phyloP scores from a whole-genome alignment of 75 land plant genomes.

The Picea sitchensis region DNA sequence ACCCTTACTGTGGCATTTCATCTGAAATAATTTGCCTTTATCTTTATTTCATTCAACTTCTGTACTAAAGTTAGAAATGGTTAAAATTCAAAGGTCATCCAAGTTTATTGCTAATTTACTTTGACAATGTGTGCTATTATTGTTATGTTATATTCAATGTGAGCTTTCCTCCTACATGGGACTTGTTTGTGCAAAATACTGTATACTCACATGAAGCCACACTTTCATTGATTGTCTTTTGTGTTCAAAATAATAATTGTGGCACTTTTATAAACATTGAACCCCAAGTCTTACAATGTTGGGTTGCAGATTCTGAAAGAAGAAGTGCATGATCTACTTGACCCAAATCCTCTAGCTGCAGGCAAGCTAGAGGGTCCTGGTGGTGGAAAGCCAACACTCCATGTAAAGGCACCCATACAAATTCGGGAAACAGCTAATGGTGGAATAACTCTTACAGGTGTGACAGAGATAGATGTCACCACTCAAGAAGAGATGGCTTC shows the following conservation, averaged over 20 bases:
- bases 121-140: background rate
- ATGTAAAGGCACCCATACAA: conserved; percentile 74
- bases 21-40: no score
- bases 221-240: no score
- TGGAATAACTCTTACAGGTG: conserved; percentile 93
- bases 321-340: conserved; percentile 95
- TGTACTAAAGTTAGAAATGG: background rate
- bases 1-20: no score
- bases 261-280: no score
- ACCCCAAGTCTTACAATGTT: no score
- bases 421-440: conserved; percentile 90
- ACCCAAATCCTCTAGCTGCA: conserved; percentile 31
- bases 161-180: background rate
- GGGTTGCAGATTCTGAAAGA: conserved; percentile 85
- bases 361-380: conserved; percentile 22
- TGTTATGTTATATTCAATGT: background rate
- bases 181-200: no score
- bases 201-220: no score
- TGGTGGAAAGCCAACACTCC: conserved; percentile 26
- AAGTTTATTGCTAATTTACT: background rate
- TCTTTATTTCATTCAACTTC: no score
- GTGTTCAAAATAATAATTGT: no score
- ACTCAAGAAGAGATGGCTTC: conserved; percentile 87
- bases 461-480: conserved; percentile 83
- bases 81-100: background rate